Percentiles rank a stretch among this genome's conserved stretches.
These are phyloP conservation scores for Lactarius hatsudake DNA, from an alignment of 768 basidiomycete species.

Conservation along the genomic window DNA sequence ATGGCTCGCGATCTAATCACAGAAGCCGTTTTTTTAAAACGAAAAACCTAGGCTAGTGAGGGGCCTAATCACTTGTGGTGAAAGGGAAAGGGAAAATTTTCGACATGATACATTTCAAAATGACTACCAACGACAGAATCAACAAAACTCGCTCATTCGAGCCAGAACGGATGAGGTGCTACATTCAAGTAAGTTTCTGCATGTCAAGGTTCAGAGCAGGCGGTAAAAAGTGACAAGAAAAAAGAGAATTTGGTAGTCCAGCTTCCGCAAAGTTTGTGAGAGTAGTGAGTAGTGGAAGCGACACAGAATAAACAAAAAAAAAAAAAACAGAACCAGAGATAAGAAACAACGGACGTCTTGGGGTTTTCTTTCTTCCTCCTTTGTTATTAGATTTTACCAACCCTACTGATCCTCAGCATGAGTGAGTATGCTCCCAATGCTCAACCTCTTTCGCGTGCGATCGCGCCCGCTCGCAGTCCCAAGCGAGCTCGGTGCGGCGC, in stretches of 20 bases:
- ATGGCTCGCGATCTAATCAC: too few relatives aligned
- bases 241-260: conserved; percentile 1
- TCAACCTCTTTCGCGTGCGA: conserved; percentile 17
- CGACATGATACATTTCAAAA: conserved; percentile 13
- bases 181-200: conserved; percentile 14
- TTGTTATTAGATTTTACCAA: neutral
- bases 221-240: neutral
- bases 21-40: too few relatives aligned
- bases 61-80: too few relatives aligned
- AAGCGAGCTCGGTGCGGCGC: conserved; percentile 3
- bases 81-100: too few relatives aligned
- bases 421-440: conserved; percentile 22
- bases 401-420: neutral
- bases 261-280: neutral
- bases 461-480: neutral
- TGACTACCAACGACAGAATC: neutral
- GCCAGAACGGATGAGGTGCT: conserved; percentile 13
- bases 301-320: conserved; percentile 4
- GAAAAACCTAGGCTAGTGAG: too few relatives aligned
- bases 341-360: neutral
- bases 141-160: neutral
- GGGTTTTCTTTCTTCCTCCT: conserved; percentile 4
- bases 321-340: neutral
- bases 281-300: neutral
- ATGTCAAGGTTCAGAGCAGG: neutral